Evolutionary conservation across 2,329 filamentous ascomycete species (phyloP).

Genomic region (Pseudocercospora pini-densiflorae): DNA sequence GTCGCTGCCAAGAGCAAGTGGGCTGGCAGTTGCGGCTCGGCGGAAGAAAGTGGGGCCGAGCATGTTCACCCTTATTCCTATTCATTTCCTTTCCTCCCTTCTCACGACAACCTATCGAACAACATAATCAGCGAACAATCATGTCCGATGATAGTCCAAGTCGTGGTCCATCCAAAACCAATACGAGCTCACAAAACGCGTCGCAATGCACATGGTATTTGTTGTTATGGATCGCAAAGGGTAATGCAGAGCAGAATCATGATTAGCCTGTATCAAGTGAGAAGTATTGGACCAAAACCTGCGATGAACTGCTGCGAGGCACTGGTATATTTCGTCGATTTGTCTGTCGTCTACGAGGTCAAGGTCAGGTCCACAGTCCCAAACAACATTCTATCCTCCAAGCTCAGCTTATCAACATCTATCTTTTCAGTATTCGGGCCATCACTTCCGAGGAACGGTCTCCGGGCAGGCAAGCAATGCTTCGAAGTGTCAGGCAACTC

Average conservation of each 20-base stretch:
- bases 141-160: neutral
- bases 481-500: too few relatives aligned
- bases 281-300: too few relatives aligned
- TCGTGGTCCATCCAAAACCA: neutral
- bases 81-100: neutral
- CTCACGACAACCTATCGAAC: neutral
- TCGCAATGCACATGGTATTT: neutral
- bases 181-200: neutral
- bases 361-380: too few relatives aligned
- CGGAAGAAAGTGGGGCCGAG: neutral
- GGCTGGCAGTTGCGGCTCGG: neutral
- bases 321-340: too few relatives aligned
- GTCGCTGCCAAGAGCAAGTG: conserved; percentile 5
- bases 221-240: neutral
- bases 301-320: too few relatives aligned
- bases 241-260: neutral
- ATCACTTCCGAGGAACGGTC: too few relatives aligned
- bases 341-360: too few relatives aligned
- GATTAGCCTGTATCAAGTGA: too few relatives aligned
- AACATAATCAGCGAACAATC: neutral
- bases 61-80: neutral
- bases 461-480: too few relatives aligned
- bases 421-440: too few relatives aligned
- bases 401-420: too few relatives aligned
- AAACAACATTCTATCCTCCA: too few relatives aligned